phyloP scores from a whole-genome alignment of 768 basidiomycete genomes.

The Hysterangium stoloniferum region DNA sequence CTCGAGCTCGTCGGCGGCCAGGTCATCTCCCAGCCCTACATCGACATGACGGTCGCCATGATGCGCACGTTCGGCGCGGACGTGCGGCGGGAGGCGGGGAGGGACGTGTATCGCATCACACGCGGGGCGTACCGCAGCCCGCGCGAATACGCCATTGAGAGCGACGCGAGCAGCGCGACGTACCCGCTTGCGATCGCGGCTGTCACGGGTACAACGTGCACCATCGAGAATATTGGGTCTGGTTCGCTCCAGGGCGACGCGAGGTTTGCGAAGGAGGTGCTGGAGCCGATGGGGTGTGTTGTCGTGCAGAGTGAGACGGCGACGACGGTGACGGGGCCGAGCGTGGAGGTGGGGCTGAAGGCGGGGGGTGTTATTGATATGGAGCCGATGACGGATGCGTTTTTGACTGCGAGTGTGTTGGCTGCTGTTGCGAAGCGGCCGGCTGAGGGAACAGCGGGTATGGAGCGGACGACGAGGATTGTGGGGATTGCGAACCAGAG shows the following conservation, averaged over 20 bases:
- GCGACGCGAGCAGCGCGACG: slow-evolving; percentile 91
- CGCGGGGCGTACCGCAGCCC: slow-evolving; percentile 70
- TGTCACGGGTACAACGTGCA: slow-evolving; percentile 94
- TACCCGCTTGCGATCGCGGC: slow-evolving; percentile 97
- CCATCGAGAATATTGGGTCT: slow-evolving; percentile 86
- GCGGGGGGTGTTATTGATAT: slow-evolving; percentile 88
- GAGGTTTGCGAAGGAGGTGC: slow-evolving; percentile 84
- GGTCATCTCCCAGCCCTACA: slow-evolving; percentile 98
- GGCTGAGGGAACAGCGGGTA: slow-evolving; percentile 33
- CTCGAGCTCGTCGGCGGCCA: slow-evolving; percentile 89
- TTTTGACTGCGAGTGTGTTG: slow-evolving; percentile 88
- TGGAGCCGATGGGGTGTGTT: slow-evolving; percentile 91
- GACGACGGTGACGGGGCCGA: slow-evolving; percentile 90
- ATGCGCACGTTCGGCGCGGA: slow-evolving; percentile 87
- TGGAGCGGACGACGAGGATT: slow-evolving; percentile 60
- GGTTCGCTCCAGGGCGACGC: slow-evolving; percentile 96
- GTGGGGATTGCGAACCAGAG: slow-evolving; percentile 95
- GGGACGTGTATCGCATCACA: slow-evolving; percentile 80
- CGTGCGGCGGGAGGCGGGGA: slow-evolving; percentile 60
- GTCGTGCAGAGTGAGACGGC: slow-evolving; percentile 83
- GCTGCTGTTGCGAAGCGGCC: slow-evolving; percentile 66
- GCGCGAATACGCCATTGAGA: slow-evolving; percentile 78
- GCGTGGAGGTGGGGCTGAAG: slow-evolving; percentile 60
- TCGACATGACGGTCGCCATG: slow-evolving; percentile 99
- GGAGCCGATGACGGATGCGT: slow-evolving; percentile 99